Base-by-base conservation (phyloP, 2,329 filamentous ascomycete species). In the Aspergillus candidus region DNA sequence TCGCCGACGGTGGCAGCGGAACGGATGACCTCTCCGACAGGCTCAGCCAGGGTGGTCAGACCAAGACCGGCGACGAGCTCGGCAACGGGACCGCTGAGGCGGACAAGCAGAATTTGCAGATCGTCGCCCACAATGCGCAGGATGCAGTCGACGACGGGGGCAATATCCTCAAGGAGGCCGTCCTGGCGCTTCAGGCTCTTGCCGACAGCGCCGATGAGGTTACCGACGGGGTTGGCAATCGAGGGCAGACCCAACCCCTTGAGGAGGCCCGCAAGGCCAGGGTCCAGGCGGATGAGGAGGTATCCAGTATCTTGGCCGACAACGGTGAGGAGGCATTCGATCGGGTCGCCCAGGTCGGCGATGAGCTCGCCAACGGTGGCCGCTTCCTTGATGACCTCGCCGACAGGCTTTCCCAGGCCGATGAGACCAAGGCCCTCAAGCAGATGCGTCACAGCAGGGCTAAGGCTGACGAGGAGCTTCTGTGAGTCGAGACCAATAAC, bases 351-450 rank as follows among this genome's bases (percentile, higher is more conserved):
- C 7, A 62, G 29, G 38, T 57, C 46, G 14, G 43, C 48, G 38
- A 63, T 13, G 34, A 63, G 56, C 31, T 55, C 60, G 47, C 58
- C 58, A 13, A 60, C 38, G 37, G 36, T 47, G 40, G 46, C 43
- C n/a, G 60, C 58, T 36, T 53, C 49, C 17, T 51, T 48, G 39
- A 64, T 47, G 17, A 65, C 51, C 35, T 47, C 38, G 33, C 61
- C 62, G 22, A 57, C 50, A 41, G 61, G 57, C 38, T 47, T 44
- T 41, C 52, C 54, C 30, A 63, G 47, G 42, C 44, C 43, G 38
- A 53, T 46, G 29, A 62, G 55, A 44, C 58, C 59, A 22, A 64
- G 58, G 38, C 57, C 57, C 39, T 47, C 40, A 46, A 63, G 45
- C 35, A 63, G 56, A 32, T 47, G 44, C 12, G 56, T 47, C 22